Evolutionary conservation across 2,329 filamentous ascomycete species (phyloP).

Genomic region (Fusarium fujikuroi): DNA sequence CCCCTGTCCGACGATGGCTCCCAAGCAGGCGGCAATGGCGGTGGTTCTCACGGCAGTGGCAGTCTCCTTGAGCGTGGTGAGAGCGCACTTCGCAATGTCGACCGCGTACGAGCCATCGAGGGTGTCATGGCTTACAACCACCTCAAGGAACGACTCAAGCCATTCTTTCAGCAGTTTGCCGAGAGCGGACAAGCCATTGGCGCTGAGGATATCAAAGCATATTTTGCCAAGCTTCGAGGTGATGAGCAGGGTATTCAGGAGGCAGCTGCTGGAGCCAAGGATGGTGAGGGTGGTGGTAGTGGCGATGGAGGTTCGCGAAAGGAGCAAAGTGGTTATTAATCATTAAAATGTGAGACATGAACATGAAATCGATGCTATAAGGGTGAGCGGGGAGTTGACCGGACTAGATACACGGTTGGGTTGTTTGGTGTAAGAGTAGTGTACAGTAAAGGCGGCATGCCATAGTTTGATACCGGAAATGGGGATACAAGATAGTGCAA

Average conservation of each 20-base stretch:
- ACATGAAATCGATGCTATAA: neutral
- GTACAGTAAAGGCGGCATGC: constrained; percentile 10
- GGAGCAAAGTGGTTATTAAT: constrained; percentile 65
- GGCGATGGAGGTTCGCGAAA: constrained; percentile 51
- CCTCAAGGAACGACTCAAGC: constrained; percentile 94
- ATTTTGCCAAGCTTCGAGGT: constrained; percentile 93
- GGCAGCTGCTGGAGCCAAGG: constrained; percentile 58
- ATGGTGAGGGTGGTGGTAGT: constrained; percentile 43
- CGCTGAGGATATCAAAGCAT: constrained; percentile 94
- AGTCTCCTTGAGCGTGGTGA: constrained; percentile 92
- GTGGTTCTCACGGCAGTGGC: constrained; percentile 75
- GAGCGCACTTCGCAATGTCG: constrained; percentile 89
- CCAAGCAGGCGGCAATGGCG: constrained; percentile 56
- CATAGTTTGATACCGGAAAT: constrained; percentile 2
- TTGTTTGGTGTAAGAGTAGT: constrained; percentile 22
- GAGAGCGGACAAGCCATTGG: constrained; percentile 89
- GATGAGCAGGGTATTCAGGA: constrained; percentile 80
- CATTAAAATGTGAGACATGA: neutral
- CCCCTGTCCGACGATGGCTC: constrained; percentile 77
- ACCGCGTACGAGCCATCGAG: constrained; percentile 92
- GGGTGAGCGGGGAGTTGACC: neutral
- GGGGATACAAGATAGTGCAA: neutral
- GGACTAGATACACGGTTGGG: neutral
- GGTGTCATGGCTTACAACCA: constrained; percentile 99
- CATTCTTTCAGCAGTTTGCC: constrained; percentile 92